Evolutionary conservation across 371 early-diverging fungal species (phyloP).

Genomic region (Mucor sp.): DNA sequence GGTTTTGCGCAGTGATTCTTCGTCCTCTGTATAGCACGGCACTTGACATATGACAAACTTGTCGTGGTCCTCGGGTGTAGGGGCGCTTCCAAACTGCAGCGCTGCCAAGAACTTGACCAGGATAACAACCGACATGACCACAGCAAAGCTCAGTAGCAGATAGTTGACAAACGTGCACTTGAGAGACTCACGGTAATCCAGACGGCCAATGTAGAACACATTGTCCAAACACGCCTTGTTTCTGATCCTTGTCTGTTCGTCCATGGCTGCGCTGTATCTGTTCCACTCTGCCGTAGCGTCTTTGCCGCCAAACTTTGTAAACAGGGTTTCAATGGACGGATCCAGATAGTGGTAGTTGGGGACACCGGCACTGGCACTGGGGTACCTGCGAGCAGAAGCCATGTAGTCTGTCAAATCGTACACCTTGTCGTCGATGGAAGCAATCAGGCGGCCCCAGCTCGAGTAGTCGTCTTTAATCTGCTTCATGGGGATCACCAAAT

Average conservation of each 20-base stretch:
- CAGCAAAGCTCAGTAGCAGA: constrained; percentile 74
- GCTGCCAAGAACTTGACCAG: constrained; percentile 90
- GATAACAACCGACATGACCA: constrained; percentile 76
- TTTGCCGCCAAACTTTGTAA: constrained; percentile 40
- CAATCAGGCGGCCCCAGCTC: constrained; percentile 46
- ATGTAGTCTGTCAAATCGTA: constrained; percentile 62
- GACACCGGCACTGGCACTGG: constrained; percentile 18
- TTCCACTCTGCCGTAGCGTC: constrained; percentile 51
- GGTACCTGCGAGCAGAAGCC: constrained; percentile 39
- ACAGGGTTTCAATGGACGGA: constrained; percentile 38
- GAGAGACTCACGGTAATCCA: constrained; percentile 76
- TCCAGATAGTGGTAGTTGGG: constrained; percentile 44
- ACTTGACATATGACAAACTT: constrained; percentile 89
- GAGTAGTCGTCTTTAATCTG: constrained; percentile 29
- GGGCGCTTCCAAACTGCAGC: constrained; percentile 76
- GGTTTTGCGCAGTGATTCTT: constrained; percentile 87
- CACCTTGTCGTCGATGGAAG: constrained; percentile 63
- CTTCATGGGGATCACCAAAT: constrained; percentile 32
- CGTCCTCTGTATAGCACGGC: constrained; percentile 98
- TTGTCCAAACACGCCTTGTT: constrained; percentile 73
- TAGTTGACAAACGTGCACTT: constrained; percentile 86
- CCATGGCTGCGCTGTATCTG: constrained; percentile 41
- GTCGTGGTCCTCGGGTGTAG: constrained; percentile 86
- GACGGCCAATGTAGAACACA: constrained; percentile 80
- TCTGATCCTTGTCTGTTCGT: constrained; percentile 20